A percentile compares a stretch with the other conserved stretches of the same genome.
Evolutionary conservation across 225 moss, liverwort and hornwort genomes (phyloP).

Genomic region (Lunularia cruciata): DNA sequence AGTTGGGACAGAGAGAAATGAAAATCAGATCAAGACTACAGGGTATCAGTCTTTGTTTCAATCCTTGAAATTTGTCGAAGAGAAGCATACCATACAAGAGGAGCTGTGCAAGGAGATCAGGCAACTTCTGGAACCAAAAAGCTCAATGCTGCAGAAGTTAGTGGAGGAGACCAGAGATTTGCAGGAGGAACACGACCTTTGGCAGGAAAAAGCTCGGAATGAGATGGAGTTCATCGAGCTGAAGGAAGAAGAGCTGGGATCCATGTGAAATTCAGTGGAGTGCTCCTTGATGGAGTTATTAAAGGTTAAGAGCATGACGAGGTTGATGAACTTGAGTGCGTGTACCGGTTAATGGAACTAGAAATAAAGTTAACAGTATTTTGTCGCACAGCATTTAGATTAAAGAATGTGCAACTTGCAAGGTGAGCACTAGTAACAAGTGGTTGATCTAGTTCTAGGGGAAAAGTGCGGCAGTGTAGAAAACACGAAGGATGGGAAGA

Average conservation of each 20-base stretch:
- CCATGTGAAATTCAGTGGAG: not conserved
- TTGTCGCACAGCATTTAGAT: no score
- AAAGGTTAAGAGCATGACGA: not conserved
- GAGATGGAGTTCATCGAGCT: slow-evolving; percentile 6
- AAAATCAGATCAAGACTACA: not conserved
- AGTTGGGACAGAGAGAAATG: slow-evolving; percentile 4
- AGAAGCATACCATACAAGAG: not conserved
- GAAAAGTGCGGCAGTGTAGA: no score
- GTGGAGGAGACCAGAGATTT: not conserved
- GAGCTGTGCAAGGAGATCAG: not conserved
- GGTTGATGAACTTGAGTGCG: no score
- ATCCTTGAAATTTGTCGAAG: not conserved
- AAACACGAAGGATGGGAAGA: no score
- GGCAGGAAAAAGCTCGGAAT: not conserved
- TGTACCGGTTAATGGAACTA: no score
- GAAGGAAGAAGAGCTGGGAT: not conserved
- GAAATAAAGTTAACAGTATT: no score
- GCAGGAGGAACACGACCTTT: not conserved
- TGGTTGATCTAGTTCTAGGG: no score
- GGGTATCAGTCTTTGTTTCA: not conserved
- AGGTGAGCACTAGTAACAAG: no score
- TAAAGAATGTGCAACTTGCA: no score
- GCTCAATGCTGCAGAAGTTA: not conserved
- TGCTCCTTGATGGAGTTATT: not conserved
- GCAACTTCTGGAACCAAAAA: not conserved